phyloP scores from a whole-genome alignment of 2,329 filamentous ascomycete species.

The Aschersonia sp. region DNA sequence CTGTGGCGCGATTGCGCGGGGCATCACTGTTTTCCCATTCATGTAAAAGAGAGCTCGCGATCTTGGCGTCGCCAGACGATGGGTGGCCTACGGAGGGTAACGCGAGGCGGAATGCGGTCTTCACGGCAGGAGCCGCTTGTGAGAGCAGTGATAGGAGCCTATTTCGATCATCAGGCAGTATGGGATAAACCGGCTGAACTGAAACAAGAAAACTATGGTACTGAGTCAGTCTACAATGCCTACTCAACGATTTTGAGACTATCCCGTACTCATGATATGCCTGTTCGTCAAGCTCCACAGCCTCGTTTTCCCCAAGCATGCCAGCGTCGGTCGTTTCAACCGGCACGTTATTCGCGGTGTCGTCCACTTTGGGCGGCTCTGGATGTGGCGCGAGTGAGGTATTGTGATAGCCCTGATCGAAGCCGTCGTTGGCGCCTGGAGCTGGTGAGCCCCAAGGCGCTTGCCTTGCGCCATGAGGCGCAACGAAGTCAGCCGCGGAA shows the following conservation, averaged over 20 bases:
- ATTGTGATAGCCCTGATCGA: slow-evolving; percentile 19
- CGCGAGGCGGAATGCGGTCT: slow-evolving; percentile 50
- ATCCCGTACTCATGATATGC: slow-evolving; percentile 28
- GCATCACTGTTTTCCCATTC: slow-evolving; percentile 34
- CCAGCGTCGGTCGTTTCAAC: slow-evolving; percentile 19
- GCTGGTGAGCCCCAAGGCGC: slow-evolving; percentile 29
- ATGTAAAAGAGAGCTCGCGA: slow-evolving; percentile 30
- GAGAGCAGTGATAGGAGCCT: slow-evolving; percentile 41
- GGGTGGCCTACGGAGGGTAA: slow-evolving; percentile 37
- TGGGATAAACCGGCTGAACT: slow-evolving; percentile 52
- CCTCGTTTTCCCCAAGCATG: slow-evolving; percentile 10
- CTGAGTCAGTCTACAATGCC: background rate
- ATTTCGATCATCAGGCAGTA: slow-evolving; percentile 43
- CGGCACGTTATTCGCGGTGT: slow-evolving; percentile 20
- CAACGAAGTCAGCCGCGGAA: slow-evolving; percentile 24
- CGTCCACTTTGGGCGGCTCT: slow-evolving; percentile 21
- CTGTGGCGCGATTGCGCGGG: slow-evolving; percentile 21
- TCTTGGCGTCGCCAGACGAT: slow-evolving; percentile 25
- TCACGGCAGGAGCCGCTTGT: slow-evolving; percentile 39
- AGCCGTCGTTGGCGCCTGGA: slow-evolving; percentile 18
- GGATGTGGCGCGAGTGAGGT: slow-evolving; percentile 32
- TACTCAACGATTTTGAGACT: background rate
- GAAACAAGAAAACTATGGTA: slow-evolving; percentile 41
- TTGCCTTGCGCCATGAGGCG: slow-evolving; percentile 26
- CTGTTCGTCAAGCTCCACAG: slow-evolving; percentile 21